A percentile compares a stretch with the other conserved stretches of the same genome.
phyloP scores from a whole-genome alignment of 2,329 filamentous ascomycete species.

The Nemania serpens region DNA sequence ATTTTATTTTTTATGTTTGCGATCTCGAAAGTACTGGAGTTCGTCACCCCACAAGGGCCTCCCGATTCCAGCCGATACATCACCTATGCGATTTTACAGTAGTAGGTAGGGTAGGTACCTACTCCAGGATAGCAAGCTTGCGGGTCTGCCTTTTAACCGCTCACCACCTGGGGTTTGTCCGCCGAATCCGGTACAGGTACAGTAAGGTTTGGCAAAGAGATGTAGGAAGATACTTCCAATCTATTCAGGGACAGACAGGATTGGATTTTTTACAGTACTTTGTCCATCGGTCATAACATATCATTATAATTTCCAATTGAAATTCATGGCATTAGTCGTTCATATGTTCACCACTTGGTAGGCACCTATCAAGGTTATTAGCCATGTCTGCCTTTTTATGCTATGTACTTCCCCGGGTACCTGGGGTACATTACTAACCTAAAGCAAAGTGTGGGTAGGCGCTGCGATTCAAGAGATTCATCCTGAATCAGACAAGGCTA shows the following conservation, averaged over 20 bases:
- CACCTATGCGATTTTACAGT: too few relatives aligned
- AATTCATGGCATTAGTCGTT: background rate
- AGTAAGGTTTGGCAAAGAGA: background rate
- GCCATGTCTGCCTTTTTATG: too few relatives aligned
- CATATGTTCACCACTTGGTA: background rate
- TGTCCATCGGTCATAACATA: too few relatives aligned
- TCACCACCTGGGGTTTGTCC: background rate
- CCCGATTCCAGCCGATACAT: conserved; percentile 11
- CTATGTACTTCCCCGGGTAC: too few relatives aligned
- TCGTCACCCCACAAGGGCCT: background rate
- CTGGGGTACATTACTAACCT: too few relatives aligned
- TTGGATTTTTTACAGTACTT: background rate
- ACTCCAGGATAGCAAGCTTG: background rate
- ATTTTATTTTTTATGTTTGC: background rate
- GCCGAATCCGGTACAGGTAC: background rate
- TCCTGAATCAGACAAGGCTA: background rate
- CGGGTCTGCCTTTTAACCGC: conserved; percentile 6
- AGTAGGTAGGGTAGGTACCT: too few relatives aligned
- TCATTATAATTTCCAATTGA: background rate
- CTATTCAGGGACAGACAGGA: background rate
- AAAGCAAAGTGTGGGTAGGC: background rate
- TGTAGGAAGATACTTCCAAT: background rate
- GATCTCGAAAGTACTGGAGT: background rate
- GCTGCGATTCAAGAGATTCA: background rate
- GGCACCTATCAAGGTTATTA: too few relatives aligned